Evolutionary conservation across 177 flowering plant species (phyloP).

Genomic region (Vitis hybrid): DNA sequence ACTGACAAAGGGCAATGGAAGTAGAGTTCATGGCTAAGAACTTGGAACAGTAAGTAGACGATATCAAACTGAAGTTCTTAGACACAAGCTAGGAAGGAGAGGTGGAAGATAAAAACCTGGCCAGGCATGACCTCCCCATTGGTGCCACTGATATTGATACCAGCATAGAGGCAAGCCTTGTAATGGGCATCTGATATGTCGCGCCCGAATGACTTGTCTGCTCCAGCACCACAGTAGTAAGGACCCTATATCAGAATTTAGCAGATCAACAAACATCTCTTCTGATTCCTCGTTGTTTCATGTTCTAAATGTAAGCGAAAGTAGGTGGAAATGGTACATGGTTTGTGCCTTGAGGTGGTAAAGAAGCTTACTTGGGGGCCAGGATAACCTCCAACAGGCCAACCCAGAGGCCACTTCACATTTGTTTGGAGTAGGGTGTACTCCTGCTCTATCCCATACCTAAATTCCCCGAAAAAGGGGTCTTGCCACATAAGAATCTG

Average conservation of each 20-base stretch:
- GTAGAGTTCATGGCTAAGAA: too few species aligned
- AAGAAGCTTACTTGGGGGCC: conserved; percentile 36
- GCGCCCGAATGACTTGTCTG: conserved; percentile 94
- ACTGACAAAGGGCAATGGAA: conserved; percentile 14
- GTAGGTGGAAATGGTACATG: too few species aligned
- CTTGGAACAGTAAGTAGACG: too few species aligned
- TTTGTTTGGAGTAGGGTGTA: conserved; percentile 46
- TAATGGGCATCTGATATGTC: conserved; percentile 98
- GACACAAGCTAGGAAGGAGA: not conserved
- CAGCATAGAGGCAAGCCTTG: conserved; percentile 98
- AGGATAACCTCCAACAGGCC: conserved; percentile 47
- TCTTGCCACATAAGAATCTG: too few species aligned
- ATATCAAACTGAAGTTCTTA: too few species aligned
- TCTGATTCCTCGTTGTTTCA: too few species aligned
- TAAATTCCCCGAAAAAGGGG: not conserved
- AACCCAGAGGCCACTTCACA: conserved; percentile 39
- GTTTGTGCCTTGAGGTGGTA: too few species aligned
- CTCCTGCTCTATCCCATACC: conserved; percentile 54
- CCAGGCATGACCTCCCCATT: conserved; percentile 99
- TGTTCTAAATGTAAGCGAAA: too few species aligned
- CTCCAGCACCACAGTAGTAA: conserved; percentile 92
- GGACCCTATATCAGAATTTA: conserved; percentile 59
- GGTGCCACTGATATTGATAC: conserved; percentile 96
- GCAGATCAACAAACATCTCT: too few species aligned
- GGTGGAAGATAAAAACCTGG: conserved; percentile 58